These are phyloP conservation scores for Pseudogymnoascus sp. DNA, from an alignment of 2,329 filamentous ascomycete species.

Conservation along the genomic window DNA sequence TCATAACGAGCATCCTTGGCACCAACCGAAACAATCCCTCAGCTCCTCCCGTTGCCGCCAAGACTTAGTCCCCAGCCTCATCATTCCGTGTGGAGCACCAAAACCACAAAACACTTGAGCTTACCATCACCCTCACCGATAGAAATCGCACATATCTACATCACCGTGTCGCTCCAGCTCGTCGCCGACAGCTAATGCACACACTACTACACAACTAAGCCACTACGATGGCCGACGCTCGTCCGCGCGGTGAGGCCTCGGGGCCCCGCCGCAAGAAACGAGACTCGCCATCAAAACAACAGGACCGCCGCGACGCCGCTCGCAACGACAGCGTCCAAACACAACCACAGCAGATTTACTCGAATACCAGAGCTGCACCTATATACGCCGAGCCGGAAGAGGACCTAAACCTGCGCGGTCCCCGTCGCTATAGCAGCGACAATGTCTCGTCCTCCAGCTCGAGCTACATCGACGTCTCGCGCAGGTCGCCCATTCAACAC, in stretches of 20 bases:
- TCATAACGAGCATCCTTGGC: neutral
- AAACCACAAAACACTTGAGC: neutral
- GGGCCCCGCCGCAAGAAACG: constrained; percentile 1
- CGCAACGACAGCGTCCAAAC: neutral
- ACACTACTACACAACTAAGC: constrained; percentile 1
- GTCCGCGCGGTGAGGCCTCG: neutral
- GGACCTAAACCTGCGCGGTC: constrained; percentile 1
- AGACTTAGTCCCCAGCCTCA: constrained; percentile 1
- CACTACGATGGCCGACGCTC: neutral
- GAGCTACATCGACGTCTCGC: constrained; percentile 59
- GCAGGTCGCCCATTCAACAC: constrained; percentile 38
- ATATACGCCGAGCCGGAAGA: constrained; percentile 3
- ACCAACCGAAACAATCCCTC: constrained; percentile 1
- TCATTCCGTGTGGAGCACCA: neutral
- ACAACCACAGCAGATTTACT: neutral
- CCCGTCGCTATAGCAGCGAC: constrained; percentile 3
- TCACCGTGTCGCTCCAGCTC: neutral
- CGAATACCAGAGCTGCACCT: constrained; percentile 4
- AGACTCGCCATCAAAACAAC: constrained; percentile 6
- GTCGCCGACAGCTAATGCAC: neutral
- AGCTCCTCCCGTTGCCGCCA: constrained; percentile 1
- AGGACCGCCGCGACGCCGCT: constrained; percentile 2
- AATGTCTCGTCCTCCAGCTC: constrained; percentile 41
- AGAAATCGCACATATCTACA: neutral
- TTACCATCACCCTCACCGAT: neutral